Base-by-base conservation (phyloP, 2,329 filamentous ascomycete genomes). In the Fusarium xylarioides region DNA sequence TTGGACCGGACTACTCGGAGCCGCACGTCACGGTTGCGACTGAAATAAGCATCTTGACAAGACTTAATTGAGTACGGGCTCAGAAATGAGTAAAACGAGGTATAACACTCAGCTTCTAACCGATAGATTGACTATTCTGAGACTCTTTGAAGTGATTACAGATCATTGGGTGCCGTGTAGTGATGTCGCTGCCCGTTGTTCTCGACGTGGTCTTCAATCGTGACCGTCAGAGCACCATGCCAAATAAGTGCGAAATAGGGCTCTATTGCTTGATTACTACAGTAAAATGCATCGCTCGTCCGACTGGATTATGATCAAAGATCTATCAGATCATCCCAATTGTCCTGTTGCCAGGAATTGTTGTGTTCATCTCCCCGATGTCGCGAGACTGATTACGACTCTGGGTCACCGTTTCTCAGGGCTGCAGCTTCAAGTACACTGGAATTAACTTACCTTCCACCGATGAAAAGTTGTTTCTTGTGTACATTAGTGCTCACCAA, bases 251-350 rank as follows among this genome's bases (percentile, higher is more conserved):
- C 23, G 1, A 54, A 7, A 10, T 2, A 30, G n/a, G 11, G 34
- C 34, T 30, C 5, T 54, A 21, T 18, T 28, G 3, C 10, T 28
- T 12, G 15, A 5, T 1, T 14, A 1, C 1, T 8, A n/a, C 14
- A 12, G 6, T 11, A 3, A 1, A 5, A 2, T 2, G 0, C 14
- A 7, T 30, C 34, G 0, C 32, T 5, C 0, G 1, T 0, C 0
- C 18, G 18, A 16, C 1, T 37, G 0, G 4, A 37, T 1, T 8
- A 2, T 26, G n/a, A n/a, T n/a, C n/a, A n/a, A n/a, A n/a, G n/a
- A n/a, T n/a, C n/a, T n/a, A n/a, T n/a, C n/a, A n/a, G n/a, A n/a
- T n/a, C n/a, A n/a, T n/a, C n/a, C n/a, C n/a, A n/a, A n/a, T n/a
- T 11, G 18, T 8, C 12, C 18, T 53, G 10, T 37, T 18, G 3